These are phyloP conservation scores for Magnolia changhungtana DNA, from an alignment of 164 flowering plant genomes.

Conservation along the genomic window DNA sequence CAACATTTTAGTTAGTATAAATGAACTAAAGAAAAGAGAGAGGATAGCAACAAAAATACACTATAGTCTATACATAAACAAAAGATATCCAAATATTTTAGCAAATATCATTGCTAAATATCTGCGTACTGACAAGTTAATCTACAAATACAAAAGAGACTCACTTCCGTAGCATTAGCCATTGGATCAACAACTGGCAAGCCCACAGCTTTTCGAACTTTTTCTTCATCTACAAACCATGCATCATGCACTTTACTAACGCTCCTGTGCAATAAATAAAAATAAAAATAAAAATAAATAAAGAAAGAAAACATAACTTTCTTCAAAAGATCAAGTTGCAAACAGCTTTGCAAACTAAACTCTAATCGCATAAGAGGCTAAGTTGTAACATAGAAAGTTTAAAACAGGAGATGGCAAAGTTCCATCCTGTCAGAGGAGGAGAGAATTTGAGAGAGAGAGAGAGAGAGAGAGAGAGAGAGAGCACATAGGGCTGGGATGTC, in stretches of 20 bases:
- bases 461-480: not conserved
- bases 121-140: not conserved
- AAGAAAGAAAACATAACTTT: conserved; percentile 2
- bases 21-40: not conserved
- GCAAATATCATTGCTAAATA: not conserved
- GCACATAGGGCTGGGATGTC: no score
- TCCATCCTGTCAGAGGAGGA: not conserved
- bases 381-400: not conserved
- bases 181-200: conserved; percentile 36
- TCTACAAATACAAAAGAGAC: conserved; percentile 7
- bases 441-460: not conserved
- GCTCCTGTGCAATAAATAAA: conserved; percentile 44
- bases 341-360: not conserved
- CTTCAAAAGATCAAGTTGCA: conserved; percentile 6
- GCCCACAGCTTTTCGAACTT: conserved; percentile 67
- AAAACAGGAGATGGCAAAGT: not conserved
- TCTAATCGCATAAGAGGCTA: not conserved
- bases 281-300: not conserved
- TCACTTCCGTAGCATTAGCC: conserved; percentile 44
- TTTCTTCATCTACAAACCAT: conserved; percentile 88
- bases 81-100: not conserved
- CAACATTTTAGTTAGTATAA: not conserved
- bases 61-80: not conserved
- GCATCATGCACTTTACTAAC: conserved; percentile 77
- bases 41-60: not conserved